Conservation (phyloP, 208 protist genomes). For the Histomonas meleagridis region DNA sequence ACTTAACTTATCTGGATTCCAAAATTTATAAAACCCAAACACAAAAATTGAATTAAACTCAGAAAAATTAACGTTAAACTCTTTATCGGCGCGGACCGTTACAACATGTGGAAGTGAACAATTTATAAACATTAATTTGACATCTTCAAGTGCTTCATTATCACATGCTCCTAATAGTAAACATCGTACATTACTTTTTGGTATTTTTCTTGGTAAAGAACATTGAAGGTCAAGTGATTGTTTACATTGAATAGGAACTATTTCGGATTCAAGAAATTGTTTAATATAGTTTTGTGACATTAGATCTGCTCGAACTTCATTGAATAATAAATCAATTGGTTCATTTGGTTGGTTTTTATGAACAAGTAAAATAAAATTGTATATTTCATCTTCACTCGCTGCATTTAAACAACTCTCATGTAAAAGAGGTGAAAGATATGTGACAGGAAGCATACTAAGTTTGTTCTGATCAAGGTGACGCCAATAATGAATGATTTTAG, state of each 20-base stretch:
- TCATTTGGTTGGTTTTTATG: not conserved
- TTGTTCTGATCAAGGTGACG: not conserved
- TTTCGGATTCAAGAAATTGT: not conserved
- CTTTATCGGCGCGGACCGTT: not conserved
- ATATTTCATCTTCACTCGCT: not conserved
- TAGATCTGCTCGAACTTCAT: not conserved
- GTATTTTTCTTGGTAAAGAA: not conserved
- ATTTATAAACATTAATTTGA: not conserved
- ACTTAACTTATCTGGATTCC: not conserved
- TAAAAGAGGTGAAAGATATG: not conserved
- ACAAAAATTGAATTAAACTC: not conserved
- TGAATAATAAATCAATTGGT: not conserved
- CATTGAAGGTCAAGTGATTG: not conserved
- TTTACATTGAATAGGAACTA: not conserved
- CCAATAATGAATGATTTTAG: slow-evolving; percentile 13
- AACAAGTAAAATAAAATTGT: not conserved
- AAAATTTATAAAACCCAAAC: not conserved
- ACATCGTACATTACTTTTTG: not conserved
- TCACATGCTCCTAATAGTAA: not conserved
- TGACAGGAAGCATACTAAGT: not conserved
- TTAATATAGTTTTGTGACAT: not conserved
- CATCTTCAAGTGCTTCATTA: not conserved
- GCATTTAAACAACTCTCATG: slow-evolving; percentile 2
- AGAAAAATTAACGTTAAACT: not conserved
- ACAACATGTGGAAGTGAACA: not conserved